phyloP scores from a whole-genome alignment of 169 alveolate genomes.

The Ichthyophthirius multifiliis region DNA sequence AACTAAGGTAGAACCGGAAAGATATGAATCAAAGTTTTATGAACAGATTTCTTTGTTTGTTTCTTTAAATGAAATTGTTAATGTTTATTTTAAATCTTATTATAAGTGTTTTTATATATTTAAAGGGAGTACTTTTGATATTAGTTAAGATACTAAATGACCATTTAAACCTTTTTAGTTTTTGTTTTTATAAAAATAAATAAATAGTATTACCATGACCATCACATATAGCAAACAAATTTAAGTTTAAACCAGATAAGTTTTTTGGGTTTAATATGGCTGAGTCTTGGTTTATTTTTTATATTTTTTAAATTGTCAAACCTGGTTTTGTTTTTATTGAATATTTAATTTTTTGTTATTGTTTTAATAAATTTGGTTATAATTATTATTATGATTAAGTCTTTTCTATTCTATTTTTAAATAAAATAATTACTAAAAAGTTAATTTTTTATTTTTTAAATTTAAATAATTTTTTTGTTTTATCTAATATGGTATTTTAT shows the following conservation, averaged over 20 bases:
- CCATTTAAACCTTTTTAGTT: constrained; percentile 26
- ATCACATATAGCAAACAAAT: constrained; percentile 42
- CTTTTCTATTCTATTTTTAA: no score
- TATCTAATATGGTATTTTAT: no score
- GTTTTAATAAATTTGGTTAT: no score
- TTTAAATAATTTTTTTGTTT: no score
- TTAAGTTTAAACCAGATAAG: neutral
- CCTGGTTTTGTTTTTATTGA: constrained; percentile 40
- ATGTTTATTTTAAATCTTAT: neutral
- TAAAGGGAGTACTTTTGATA: constrained; percentile 12
- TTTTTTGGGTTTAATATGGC: constrained; percentile 19
- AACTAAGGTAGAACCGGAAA: constrained; percentile 36
- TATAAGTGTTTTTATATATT: neutral
- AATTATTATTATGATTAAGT: no score
- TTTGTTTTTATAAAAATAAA: neutral
- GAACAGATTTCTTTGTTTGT: neutral
- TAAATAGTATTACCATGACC: constrained; percentile 30
- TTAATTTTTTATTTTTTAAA: no score
- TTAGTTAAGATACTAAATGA: constrained; percentile 22
- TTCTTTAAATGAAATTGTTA: neutral
- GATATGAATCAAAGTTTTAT: neutral
- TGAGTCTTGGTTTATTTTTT: constrained; percentile 38
- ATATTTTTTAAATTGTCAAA: constrained; percentile 16
- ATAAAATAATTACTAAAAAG: no score
- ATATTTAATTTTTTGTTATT: no score